Percentiles rank a stretch among this genome's conserved stretches.
phyloP scores from a whole-genome alignment of 1,139 yeast species.

The Geotrichum macrosporum region DNA sequence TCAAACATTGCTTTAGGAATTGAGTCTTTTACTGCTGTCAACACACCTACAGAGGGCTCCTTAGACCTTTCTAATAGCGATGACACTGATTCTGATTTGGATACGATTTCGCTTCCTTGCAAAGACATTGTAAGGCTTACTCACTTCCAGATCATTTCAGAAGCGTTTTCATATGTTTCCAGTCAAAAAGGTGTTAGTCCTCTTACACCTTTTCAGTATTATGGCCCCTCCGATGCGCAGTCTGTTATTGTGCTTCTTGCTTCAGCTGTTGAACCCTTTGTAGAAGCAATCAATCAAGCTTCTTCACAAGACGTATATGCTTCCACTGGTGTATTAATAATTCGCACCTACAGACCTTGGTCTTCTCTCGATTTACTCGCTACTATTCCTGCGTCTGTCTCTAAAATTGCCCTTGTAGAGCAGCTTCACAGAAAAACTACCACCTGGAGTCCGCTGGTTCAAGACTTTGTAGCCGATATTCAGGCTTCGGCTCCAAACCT shows the following conservation, averaged over 20 bases:
- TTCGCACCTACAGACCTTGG: constrained; percentile 73
- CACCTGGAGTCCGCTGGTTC: constrained; percentile 61
- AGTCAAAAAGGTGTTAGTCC: not conserved
- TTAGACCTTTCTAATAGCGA: not conserved
- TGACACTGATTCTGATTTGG: constrained; percentile 2
- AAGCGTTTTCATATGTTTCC: constrained; percentile 14
- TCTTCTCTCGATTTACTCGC: constrained; percentile 48
- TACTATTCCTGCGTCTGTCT: constrained; percentile 53
- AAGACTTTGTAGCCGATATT: constrained; percentile 66
- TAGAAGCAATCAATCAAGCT: constrained; percentile 39
- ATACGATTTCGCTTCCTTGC: constrained; percentile 1
- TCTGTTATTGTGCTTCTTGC: constrained; percentile 62
- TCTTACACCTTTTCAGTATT: constrained; percentile 41
- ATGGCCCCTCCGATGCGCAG: constrained; percentile 42
- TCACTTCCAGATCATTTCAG: constrained; percentile 3
- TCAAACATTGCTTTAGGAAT: constrained; percentile 26
- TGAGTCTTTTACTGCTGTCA: constrained; percentile 19
- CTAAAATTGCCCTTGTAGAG: constrained; percentile 59
- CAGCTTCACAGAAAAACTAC: constrained; percentile 50
- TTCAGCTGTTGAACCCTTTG: constrained; percentile 46
- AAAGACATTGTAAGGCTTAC: not conserved
- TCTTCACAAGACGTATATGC: constrained; percentile 34
- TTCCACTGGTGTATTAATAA: constrained; percentile 50
- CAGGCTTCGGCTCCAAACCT: constrained; percentile 49
- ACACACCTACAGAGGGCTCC: not conserved